A percentile compares a stretch with the other conserved stretches of the same genome.
Conservation (phyloP, 768 basidiomycete species). For the Leccinellum luteum region DNA sequence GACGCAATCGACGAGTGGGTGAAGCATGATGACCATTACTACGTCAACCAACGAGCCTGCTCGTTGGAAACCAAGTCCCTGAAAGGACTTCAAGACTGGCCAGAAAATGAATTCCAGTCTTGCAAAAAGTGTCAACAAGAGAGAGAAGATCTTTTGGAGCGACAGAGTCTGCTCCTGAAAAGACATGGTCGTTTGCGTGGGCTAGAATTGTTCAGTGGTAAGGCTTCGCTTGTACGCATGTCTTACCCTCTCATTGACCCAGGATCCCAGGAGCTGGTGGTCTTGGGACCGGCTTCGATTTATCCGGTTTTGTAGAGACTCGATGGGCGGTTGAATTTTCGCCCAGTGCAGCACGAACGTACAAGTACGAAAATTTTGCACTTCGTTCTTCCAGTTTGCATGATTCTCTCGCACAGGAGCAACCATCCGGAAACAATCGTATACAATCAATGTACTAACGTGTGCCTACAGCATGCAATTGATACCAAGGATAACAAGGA, state of each 20-base stretch:
- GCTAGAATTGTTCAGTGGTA: conserved; percentile 71
- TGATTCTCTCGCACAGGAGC: conserved; percentile 35
- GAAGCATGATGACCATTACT: conserved; percentile 57
- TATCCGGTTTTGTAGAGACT: conserved; percentile 61
- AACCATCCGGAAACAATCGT: conserved; percentile 63
- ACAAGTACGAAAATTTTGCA: conserved; percentile 41
- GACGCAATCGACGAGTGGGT: conserved; percentile 41
- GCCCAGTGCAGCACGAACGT: conserved; percentile 62
- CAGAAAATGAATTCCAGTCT: conserved; percentile 25
- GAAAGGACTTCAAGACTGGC: conserved; percentile 25
- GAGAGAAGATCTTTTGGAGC: conserved; percentile 30
- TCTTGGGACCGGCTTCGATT: conserved; percentile 62
- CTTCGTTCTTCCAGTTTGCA: neutral
- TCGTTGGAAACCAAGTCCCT: conserved; percentile 20
- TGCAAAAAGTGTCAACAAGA: conserved; percentile 43
- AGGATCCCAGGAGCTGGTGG: conserved; percentile 63
- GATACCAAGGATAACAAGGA: conserved; percentile 42
- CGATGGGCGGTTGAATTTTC: conserved; percentile 69
- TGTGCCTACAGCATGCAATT: conserved; percentile 58
- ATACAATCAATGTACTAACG: conserved; percentile 63
- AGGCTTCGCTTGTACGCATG: conserved; percentile 6
- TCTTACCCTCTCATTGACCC: neutral
- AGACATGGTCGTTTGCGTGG: conserved; percentile 49
- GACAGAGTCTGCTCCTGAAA: conserved; percentile 30
- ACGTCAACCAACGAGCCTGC: conserved; percentile 38